Evolutionary conservation across 2,329 filamentous ascomycete species (phyloP), one percentile per base, ranked within the genome.

Genomic region (Epichloe gansuensis): DNA sequence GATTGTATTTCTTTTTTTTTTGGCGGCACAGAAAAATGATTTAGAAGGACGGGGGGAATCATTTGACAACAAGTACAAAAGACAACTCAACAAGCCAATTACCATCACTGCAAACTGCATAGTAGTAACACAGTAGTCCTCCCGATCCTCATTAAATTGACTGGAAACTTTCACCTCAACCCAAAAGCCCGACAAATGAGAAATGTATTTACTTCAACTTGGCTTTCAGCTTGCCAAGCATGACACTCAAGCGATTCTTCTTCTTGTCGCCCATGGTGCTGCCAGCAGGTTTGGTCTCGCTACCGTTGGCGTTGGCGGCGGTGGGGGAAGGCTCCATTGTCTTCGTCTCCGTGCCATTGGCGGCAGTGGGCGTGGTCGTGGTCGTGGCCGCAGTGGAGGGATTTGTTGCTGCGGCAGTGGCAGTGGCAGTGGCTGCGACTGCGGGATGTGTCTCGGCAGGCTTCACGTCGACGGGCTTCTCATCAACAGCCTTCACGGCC

Each of bases 231-330:
- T 77, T 80, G 67, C 68, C 71, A 63, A 86, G 78, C 60, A 85
- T 76, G 50, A 74, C 69, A 66, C 81, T 85, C 54, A 83, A 60
- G 51, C 82, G 74, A 66, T 78, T 73, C 72, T 81, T 82, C 74
- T 82, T 84, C 74, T 84, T 85, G 70, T 79, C 81, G 49, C 80
- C 74, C 15, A 71, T 68, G 51, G 65, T 56, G 15, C 66, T 25
- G 15, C 55, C 58, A 11, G 54, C 53, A 21, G 62, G 47, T 57
- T 61, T 62, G 51, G 52, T 47, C 13, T 49, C 48, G 46, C 34
- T 39, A 12, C 17, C 41, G 44, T 21, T 49, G 27, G 46, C 47
- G 40, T 50, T 51, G 36, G 49, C 47, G 8, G 49, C 39, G 21
- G n/a, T 11, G 23, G 51, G n/a, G 43, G 25, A 9, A 12, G 54